Conservation (phyloP, 495 filamentous ascomycete genomes). For the Penicillium daleae region DNA sequence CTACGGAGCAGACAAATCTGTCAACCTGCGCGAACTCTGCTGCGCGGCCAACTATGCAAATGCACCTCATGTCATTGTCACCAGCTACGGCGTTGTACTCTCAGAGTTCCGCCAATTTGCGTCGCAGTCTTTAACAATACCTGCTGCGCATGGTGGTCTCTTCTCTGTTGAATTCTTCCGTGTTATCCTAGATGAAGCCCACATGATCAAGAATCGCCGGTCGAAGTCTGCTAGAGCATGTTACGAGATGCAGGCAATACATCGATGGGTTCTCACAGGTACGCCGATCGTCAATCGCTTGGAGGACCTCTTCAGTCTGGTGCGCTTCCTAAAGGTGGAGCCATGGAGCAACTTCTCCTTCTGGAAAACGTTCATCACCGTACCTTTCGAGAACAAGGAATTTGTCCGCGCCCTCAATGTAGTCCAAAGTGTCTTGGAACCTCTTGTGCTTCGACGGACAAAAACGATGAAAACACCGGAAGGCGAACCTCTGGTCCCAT, state of each 20-base stretch:
- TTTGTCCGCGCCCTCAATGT: slow-evolving; percentile 93
- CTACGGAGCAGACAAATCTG: slow-evolving; percentile 82
- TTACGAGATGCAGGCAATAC: slow-evolving; percentile 80
- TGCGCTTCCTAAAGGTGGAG: slow-evolving; percentile 89
- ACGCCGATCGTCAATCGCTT: slow-evolving; percentile 96
- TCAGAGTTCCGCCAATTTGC: slow-evolving; percentile 82
- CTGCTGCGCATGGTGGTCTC: slow-evolving; percentile 66
- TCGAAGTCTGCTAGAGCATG: slow-evolving; percentile 92
- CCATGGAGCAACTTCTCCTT: slow-evolving; percentile 98
- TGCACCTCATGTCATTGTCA: slow-evolving; percentile 89
- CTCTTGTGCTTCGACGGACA: slow-evolving; percentile 89
- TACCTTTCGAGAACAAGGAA: slow-evolving; percentile 93
- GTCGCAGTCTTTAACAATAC: slow-evolving; percentile 55
- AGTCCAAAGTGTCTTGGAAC: slow-evolving; percentile 94
- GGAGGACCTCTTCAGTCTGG: slow-evolving; percentile 95
- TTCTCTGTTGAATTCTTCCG: slow-evolving; percentile 94
- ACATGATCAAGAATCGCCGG: slow-evolving; percentile 88
- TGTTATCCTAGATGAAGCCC: slow-evolving; percentile 93
- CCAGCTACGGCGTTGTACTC: slow-evolving; percentile 91
- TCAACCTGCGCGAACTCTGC: slow-evolving; percentile 76
- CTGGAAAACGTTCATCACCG: slow-evolving; percentile 98
- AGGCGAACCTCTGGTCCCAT: slow-evolving; percentile 79
- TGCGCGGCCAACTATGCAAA: slow-evolving; percentile 68
- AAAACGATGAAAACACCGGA: slow-evolving; percentile 98
- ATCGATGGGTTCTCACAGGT: slow-evolving; percentile 93